These are phyloP conservation scores for Collybia sp. DNA, from an alignment of 768 basidiomycete species.

Conservation along the genomic window DNA sequence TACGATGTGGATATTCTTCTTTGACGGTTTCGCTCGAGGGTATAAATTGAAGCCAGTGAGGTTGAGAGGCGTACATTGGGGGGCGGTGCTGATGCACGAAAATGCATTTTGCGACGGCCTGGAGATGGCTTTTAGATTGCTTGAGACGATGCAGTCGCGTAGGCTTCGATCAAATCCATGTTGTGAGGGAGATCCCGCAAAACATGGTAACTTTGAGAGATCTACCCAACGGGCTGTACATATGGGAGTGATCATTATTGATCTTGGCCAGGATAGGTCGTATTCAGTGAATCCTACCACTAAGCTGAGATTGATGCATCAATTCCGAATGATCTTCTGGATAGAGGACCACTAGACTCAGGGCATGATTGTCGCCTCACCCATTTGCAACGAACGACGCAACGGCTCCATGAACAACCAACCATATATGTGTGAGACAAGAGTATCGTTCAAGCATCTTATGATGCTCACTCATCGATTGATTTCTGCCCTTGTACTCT, in stretches of 20 bases:
- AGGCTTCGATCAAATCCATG: slow-evolving; percentile 14
- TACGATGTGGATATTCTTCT: slow-evolving; percentile 1
- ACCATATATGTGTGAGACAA: no score
- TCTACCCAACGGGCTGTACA: slow-evolving; percentile 29
- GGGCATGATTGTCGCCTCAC: no score
- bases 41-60: slow-evolving; percentile 27
- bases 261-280: slow-evolving; percentile 4
- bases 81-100: slow-evolving; percentile 38
- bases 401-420: no score
- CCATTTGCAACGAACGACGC: no score
- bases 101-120: slow-evolving; percentile 3
- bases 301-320: no score
- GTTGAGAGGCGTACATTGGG: slow-evolving; percentile 27
- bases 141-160: slow-evolving; percentile 15
- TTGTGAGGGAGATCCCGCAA: slow-evolving; percentile 15
- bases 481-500: no score
- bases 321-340: slow-evolving; percentile 4
- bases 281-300: no score
- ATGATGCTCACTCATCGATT: no score
- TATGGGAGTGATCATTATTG: slow-evolving; percentile 7
- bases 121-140: slow-evolving; percentile 15
- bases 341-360: no score
- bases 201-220: slow-evolving; percentile 15
- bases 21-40: slow-evolving; percentile 11
- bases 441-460: no score